Evolutionary conservation across 345 rosid species (phyloP).

Genomic region (Corchorus capsularis): DNA sequence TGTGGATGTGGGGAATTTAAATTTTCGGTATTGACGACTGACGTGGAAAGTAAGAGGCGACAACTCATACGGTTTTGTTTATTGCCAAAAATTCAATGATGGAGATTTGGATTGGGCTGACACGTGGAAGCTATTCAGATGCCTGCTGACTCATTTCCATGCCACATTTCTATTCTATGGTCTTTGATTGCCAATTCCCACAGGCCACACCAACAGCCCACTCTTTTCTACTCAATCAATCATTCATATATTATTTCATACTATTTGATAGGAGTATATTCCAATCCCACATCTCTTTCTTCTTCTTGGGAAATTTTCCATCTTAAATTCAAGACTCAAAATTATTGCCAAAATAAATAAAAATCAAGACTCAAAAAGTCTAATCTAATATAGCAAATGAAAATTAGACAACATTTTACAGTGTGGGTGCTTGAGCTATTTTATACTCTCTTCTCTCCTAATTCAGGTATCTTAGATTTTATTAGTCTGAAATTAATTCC

Average conservation of each 20-base stretch:
- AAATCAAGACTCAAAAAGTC: no score
- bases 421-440: no score
- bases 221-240: not conserved
- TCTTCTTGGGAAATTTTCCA: not conserved
- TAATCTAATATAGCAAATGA: no score
- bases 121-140: conserved; percentile 31
- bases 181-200: not conserved
- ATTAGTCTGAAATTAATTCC: no score
- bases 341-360: no score
- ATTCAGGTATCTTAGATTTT: no score
- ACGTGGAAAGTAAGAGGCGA: conserved; percentile 25
- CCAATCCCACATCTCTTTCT: not conserved
- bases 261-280: not conserved
- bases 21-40: not conserved
- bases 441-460: no score
- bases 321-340: not conserved
- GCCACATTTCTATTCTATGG: conserved; percentile 21
- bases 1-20: not conserved
- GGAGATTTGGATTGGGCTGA: not conserved
- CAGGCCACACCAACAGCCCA: no score
- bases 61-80: conserved; percentile 17
- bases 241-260: no score
- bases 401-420: no score
- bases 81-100: not conserved
- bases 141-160: conserved; percentile 46